Evolutionary conservation across 495 filamentous ascomycete species (phyloP), one percentile per base, ranked within the genome.

Genomic region (Aspergillus affinis): DNA sequence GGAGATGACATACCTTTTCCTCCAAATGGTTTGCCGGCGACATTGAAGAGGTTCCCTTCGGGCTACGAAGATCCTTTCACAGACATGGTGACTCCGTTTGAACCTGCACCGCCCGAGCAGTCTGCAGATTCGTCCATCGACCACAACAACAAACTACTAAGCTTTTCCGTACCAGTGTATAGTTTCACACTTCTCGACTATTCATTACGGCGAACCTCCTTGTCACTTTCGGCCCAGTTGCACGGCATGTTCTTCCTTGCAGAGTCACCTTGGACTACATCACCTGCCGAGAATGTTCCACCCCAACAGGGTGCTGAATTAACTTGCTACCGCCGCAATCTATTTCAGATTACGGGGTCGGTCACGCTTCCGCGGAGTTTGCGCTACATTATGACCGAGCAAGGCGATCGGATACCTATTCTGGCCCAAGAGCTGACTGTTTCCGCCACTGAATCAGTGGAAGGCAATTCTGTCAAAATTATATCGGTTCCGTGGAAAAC

Each of bases 161-260:
- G 88, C 73, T 96, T 97, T 73, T 88, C 86, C 0, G 71, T 86
- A 4, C 90, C 87, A 0, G 79, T 81, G 17, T 85, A 88, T 61
- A 85, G 86, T 62, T 90, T 88, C 48, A 84, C 84, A 2, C 75
- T 91, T 10, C 78, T 92, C 36, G 88, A 91, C 64, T 89, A 84
- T 77, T 81, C 84, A 61, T 79, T 84, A 71, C 81, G 84, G 54
- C 72, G 84, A 67, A 76, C 81, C 7, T 79, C 78, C 6, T 69
- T 91, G 21, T 81, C 82, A 32, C 85, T 96, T 69, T 84, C 88
- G 9, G 91, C 91, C 48, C 92, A 95, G 72, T 75, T 97, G 30
- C 90, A 94, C 68, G 92, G 92, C 76, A 96, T 95, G 91, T 97
- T 97, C 77, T 96, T 94, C 67, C 83, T 97, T 6, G 92, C 92